Evolutionary conservation across 495 filamentous ascomycete genomes (phyloP).

Genomic region (Penicillium odoratum): DNA sequence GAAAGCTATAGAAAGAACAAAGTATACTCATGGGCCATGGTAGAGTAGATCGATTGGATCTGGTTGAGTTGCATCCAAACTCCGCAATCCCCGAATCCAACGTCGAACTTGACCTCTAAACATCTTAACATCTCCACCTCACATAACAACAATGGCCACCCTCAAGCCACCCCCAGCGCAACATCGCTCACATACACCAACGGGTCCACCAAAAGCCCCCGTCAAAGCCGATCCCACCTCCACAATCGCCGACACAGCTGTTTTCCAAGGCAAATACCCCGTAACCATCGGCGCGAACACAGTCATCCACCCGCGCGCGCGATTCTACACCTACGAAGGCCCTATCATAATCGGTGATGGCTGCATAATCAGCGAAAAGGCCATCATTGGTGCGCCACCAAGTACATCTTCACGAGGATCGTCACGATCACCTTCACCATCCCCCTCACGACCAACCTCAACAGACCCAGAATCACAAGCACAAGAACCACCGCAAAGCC

Average conservation of each 20-base stretch:
- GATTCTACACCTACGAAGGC: slow-evolving; percentile 66
- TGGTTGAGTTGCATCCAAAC: slow-evolving; percentile 7
- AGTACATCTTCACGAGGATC: slow-evolving; percentile 21
- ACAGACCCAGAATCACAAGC: background rate
- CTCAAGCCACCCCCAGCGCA: slow-evolving; percentile 29
- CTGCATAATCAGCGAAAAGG: slow-evolving; percentile 76
- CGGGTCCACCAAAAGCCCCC: slow-evolving; percentile 50
- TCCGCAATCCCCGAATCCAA: slow-evolving; percentile 17
- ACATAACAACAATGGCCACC: slow-evolving; percentile 23
- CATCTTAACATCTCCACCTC: slow-evolving; percentile 6
- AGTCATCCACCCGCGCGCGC: slow-evolving; percentile 79
- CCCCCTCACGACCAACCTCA: background rate
- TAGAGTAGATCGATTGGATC: background rate
- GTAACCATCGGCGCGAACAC: slow-evolving; percentile 70
- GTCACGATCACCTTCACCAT: slow-evolving; percentile 8
- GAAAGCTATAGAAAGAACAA: no score
- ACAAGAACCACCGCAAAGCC: background rate
- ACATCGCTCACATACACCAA: slow-evolving; percentile 24
- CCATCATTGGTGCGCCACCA: slow-evolving; percentile 54
- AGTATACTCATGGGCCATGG: no score
- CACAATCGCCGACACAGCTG: slow-evolving; percentile 73
- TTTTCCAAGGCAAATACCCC: slow-evolving; percentile 68
- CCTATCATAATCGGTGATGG: slow-evolving; percentile 70
- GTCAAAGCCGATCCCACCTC: slow-evolving; percentile 67
- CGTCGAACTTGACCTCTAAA: no score